phyloP scores from a whole-genome alignment of 805 yeast genomes.

The Candida montana region DNA sequence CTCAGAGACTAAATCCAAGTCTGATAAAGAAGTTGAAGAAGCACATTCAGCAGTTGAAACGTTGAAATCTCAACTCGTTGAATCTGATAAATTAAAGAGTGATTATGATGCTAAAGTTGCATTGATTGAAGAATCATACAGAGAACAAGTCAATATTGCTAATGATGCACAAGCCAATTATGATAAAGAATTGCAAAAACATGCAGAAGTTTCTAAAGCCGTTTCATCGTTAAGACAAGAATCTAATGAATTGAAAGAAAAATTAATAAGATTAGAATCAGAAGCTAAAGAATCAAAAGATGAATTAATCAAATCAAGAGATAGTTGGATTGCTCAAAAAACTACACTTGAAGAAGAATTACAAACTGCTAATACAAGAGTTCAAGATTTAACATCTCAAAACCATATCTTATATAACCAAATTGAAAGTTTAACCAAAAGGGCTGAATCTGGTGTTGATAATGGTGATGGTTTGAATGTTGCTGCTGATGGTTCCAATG shows the following conservation, averaged over 20 bases:
- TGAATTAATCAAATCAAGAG: constrained; percentile 32
- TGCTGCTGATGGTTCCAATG: too few relatives aligned
- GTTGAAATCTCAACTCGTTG: constrained; percentile 17
- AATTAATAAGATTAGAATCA: constrained; percentile 21
- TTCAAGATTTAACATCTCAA: constrained; percentile 59
- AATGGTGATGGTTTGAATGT: constrained; percentile 4
- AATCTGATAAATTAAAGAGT: constrained; percentile 23
- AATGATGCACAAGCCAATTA: constrained; percentile 48
- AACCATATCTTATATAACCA: constrained; percentile 65
- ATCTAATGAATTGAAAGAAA: constrained; percentile 25
- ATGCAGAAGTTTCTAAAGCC: constrained; percentile 43
- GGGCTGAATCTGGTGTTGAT: constrained; percentile 1
- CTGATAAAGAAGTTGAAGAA: constrained; percentile 18
- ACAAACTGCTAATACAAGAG: constrained; percentile 36
- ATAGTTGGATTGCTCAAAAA: constrained; percentile 43
- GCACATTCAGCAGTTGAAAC: constrained; percentile 15
- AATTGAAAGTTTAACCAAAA: constrained; percentile 40
- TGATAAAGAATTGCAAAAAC: constrained; percentile 49
- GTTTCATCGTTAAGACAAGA: constrained; percentile 37
- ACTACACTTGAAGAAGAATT: constrained; percentile 41
- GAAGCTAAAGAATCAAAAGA: constrained; percentile 29
- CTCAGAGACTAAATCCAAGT: constrained; percentile 21
- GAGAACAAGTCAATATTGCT: constrained; percentile 42
- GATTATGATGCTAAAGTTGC: constrained; percentile 28
- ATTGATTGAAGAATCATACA: constrained; percentile 32